Evolutionary conservation across 2,329 filamentous ascomycete species (phyloP).

Genomic region (Drechslera avenae): DNA sequence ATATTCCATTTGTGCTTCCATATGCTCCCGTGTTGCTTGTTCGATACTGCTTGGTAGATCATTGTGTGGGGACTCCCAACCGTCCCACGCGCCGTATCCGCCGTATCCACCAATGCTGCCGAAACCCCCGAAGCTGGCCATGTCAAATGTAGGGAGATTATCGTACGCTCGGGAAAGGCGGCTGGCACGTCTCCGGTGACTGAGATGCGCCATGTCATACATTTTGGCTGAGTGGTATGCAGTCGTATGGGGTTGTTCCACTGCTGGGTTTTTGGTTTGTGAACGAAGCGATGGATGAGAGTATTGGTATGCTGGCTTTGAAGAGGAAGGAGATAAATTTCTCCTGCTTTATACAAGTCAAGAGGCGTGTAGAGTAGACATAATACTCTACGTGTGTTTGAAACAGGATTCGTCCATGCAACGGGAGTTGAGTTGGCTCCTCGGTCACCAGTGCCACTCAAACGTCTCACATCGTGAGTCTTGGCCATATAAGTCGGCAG

Average conservation of each 20-base stretch:
- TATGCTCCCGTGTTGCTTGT: slow-evolving; percentile 22
- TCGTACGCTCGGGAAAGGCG: not conserved
- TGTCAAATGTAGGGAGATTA: not conserved
- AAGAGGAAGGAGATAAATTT: not conserved
- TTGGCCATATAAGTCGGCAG: not conserved
- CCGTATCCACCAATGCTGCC: not conserved
- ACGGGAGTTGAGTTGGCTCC: slow-evolving; percentile 6
- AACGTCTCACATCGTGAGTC: slow-evolving; percentile 4
- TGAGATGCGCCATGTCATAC: slow-evolving; percentile 5
- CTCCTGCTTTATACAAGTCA: not conserved
- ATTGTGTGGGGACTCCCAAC: not conserved
- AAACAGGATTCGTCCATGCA: slow-evolving; percentile 1
- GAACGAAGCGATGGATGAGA: not conserved
- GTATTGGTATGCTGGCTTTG: not conserved
- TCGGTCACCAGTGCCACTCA: slow-evolving; percentile 8
- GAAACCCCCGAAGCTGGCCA: not conserved
- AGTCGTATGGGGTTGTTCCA: not conserved
- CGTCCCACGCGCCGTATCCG: not conserved
- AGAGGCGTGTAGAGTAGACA: not conserved
- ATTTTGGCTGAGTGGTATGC: not conserved
- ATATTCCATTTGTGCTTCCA: slow-evolving; percentile 16
- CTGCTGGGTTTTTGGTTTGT: not conserved
- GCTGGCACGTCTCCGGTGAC: not conserved
- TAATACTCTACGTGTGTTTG: not conserved
- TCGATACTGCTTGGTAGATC: slow-evolving; percentile 13